phyloP scores from a whole-genome alignment of 225 moss, liverwort and hornwort genomes.

The Ulota crispa region DNA sequence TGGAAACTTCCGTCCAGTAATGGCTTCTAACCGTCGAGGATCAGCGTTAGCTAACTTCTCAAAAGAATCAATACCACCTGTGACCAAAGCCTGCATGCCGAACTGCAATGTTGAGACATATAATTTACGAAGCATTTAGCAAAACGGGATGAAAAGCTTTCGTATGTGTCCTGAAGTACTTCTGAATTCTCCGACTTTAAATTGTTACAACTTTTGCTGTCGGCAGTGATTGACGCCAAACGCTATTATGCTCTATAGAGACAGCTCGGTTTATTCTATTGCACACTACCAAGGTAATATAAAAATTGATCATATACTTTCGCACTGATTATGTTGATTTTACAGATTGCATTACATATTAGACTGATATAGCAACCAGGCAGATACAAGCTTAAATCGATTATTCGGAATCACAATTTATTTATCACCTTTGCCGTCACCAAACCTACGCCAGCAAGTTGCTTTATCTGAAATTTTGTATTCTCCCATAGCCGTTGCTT shows the following conservation, averaged over 20 bases:
- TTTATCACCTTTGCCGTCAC: slow-evolving; percentile 86
- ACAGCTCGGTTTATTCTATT: neutral
- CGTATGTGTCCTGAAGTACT: neutral
- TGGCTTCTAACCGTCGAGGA: slow-evolving; percentile 76
- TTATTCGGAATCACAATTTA: neutral
- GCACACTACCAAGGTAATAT: neutral
- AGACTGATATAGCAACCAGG: neutral
- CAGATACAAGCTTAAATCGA: slow-evolving; percentile 8
- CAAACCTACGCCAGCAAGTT: slow-evolving; percentile 83
- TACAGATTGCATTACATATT: neutral
- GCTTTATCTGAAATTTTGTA: slow-evolving; percentile 75
- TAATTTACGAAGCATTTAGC: slow-evolving; percentile 5
- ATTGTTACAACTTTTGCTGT: neutral
- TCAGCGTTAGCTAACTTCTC: slow-evolving; percentile 72
- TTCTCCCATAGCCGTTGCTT: slow-evolving; percentile 86
- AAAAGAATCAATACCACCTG: slow-evolving; percentile 79
- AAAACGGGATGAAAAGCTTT: neutral
- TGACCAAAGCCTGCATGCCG: slow-evolving; percentile 61
- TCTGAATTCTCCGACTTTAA: slow-evolving; percentile 18
- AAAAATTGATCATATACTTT: neutral
- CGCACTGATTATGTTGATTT: neutral
- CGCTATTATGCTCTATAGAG: neutral
- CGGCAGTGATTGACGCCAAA: neutral
- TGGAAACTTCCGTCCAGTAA: slow-evolving; percentile 86
- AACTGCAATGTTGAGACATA: neutral